Conservation (phyloP, 1,284 basidiomycete species). For the Cutaneotrichosporon cavernicola region DNA sequence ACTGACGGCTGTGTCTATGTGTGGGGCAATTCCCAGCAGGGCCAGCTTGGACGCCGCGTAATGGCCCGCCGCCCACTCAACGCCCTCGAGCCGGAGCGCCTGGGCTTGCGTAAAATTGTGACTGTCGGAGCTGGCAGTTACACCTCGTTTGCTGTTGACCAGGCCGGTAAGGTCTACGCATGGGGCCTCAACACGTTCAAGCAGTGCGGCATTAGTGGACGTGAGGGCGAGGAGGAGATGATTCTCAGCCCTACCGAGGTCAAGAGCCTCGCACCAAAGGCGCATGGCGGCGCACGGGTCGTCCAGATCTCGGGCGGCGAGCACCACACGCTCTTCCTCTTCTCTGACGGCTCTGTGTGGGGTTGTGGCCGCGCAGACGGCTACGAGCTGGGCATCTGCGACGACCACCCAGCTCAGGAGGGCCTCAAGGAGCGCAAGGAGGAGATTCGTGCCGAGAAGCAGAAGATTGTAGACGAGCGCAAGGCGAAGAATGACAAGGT, state of each 20-base stretch:
- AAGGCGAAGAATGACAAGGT: slow-evolving; percentile 34
- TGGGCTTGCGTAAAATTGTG: slow-evolving; percentile 73
- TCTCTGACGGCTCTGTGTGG: slow-evolving; percentile 77
- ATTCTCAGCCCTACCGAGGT: slow-evolving; percentile 71
- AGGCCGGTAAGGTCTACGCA: slow-evolving; percentile 75
- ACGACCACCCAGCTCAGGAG: slow-evolving; percentile 61
- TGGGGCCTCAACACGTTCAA: slow-evolving; percentile 86
- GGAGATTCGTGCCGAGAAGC: slow-evolving; percentile 44
- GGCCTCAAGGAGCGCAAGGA: slow-evolving; percentile 50
- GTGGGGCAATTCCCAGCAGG: slow-evolving; percentile 79
- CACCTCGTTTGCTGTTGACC: slow-evolving; percentile 86
- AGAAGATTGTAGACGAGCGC: slow-evolving; percentile 34
- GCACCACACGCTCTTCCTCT: slow-evolving; percentile 84
- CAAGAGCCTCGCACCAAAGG: slow-evolving; percentile 63
- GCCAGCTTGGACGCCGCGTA: slow-evolving; percentile 81
- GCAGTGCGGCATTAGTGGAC: slow-evolving; percentile 59
- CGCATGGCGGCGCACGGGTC: slow-evolving; percentile 67
- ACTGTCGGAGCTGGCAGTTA: slow-evolving; percentile 75
- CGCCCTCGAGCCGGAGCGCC: slow-evolving; percentile 69
- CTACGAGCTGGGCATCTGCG: slow-evolving; percentile 70
- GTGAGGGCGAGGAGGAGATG: slow-evolving; percentile 54
- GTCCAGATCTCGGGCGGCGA: slow-evolving; percentile 63
- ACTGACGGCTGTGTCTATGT: slow-evolving; percentile 75
- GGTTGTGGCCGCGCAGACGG: slow-evolving; percentile 76
- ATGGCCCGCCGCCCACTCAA: slow-evolving; percentile 79